Evolutionary conservation across 805 yeast species (phyloP).

Genomic region (Peterozyma xylosa): DNA sequence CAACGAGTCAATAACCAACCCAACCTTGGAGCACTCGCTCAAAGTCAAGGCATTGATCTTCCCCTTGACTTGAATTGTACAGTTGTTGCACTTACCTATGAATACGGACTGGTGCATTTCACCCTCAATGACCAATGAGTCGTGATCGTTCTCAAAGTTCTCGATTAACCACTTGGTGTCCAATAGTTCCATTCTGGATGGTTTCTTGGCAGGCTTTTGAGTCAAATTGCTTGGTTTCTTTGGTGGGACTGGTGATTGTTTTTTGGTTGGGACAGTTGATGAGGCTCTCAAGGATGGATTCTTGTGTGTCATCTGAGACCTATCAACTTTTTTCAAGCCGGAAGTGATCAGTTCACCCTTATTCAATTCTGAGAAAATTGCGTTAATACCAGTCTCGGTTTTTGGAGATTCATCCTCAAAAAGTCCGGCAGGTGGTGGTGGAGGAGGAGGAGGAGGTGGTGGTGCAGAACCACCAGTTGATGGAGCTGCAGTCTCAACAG

Average conservation of each 20-base stretch:
- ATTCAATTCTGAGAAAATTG: conserved; percentile 87
- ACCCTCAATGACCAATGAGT: conserved; percentile 64
- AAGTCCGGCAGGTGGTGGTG: conserved; percentile 74
- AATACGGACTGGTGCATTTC: conserved; percentile 84
- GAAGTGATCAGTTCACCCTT: conserved; percentile 81
- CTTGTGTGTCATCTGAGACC: conserved; percentile 89
- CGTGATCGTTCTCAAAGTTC: conserved; percentile 59
- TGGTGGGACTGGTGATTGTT: conserved; percentile 65
- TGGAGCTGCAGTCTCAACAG: conserved; percentile 26
- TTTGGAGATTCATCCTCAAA: conserved; percentile 31
- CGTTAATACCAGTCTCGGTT: conserved; percentile 53
- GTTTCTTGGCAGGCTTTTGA: conserved; percentile 23
- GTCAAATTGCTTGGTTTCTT: conserved; percentile 69
- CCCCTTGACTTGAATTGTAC: conserved; percentile 78
- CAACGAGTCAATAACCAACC: conserved; percentile 74
- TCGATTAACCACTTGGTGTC: conserved; percentile 90
- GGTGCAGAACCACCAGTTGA: conserved; percentile 30
- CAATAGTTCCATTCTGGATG: conserved; percentile 58
- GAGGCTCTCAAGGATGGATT: conserved; percentile 72
- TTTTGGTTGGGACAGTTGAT: conserved; percentile 40
- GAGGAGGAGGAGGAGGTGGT: conserved; percentile 91
- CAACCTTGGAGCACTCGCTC: conserved; percentile 63
- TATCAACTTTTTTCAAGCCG: conserved; percentile 86
- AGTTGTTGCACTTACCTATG: conserved; percentile 71
- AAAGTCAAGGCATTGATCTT: conserved; percentile 85